Base-by-base conservation (phyloP, 192 early-diverging fungal genomes). In the Coemansia guatemalensis region DNA sequence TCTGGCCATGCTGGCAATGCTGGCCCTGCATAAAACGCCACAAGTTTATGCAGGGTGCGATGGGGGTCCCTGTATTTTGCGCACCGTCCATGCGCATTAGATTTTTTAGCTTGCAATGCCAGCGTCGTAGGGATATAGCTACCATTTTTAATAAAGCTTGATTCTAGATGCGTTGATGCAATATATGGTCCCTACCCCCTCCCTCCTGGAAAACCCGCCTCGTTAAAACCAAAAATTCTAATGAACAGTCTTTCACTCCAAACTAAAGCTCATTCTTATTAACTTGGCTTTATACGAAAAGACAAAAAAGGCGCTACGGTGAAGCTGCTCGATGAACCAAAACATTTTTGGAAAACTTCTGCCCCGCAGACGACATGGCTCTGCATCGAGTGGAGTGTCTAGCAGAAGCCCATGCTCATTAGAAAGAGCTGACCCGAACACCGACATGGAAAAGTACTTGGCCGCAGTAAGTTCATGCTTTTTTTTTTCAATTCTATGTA, bases 391-490 rank as follows among this genome's bases (percentile, higher is more conserved):
- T 26, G 62, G 69, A 26, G 41, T 23, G 27, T 68, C 75, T 11
- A 62, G 53, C 20, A 44, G 35, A 7, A 78, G 67, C 44, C 41
- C 44, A 14, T 23, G 51, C 35, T 77, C 70, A 22, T 12, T 69
- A 6, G 54, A 58, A 8, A 58, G 59, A 21, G 49, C 57, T 2
- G 53, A 56, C 47, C 41, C 55, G 22, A 63, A 57, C 32, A 52
- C 68, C 12, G 68, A 79, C 24, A 79, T 71, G 71, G 77, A 74
- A 62, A 79, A 79, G 25, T 79, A 79, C 29, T 41, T 79, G 18
- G 57, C 64, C 24, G 65, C 65, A 18, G 61, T 79, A 64, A 53
- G 77, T 67, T 3, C 0, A 18, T 14, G 8, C 25, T 53, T 29
- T 25, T 27, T 17, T 55, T 29, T 25, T 27, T 17, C 26, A 4